Percentiles rank a stretch among this genome's conserved stretches.
These are phyloP conservation scores for Glonium stellatum DNA, from an alignment of 495 filamentous ascomycete species.

Conservation along the genomic window DNA sequence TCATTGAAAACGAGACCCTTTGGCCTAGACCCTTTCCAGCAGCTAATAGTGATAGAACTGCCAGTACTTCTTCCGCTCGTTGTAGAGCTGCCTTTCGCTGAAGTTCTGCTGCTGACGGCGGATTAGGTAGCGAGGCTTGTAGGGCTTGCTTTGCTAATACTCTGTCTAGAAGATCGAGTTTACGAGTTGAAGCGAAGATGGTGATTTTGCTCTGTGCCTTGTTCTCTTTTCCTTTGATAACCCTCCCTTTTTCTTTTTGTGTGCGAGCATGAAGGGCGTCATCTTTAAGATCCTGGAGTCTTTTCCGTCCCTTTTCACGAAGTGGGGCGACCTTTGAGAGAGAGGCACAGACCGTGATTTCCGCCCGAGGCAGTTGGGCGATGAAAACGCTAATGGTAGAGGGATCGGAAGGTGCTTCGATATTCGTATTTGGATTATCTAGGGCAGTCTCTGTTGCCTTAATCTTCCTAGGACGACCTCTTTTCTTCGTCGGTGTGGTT, in stretches of 20 bases:
- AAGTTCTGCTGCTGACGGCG: slow-evolving; percentile 43
- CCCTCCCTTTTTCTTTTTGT: slow-evolving; percentile 12
- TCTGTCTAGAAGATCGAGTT: slow-evolving; percentile 50
- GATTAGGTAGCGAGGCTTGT: slow-evolving; percentile 37
- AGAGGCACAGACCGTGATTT: slow-evolving; percentile 44
- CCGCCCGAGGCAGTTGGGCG: slow-evolving; percentile 47
- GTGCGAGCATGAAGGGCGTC: slow-evolving; percentile 15
- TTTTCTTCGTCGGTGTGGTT: slow-evolving; percentile 20
- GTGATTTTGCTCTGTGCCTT: slow-evolving; percentile 34
- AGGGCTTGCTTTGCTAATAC: slow-evolving; percentile 53
- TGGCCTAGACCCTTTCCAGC: slow-evolving; percentile 20
- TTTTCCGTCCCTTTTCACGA: slow-evolving; percentile 51
- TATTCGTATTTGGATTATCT: slow-evolving; percentile 9
- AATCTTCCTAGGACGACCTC: slow-evolving; percentile 20
- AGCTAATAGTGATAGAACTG: slow-evolving; percentile 50
- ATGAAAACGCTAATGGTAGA: slow-evolving; percentile 40
- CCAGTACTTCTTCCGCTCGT: slow-evolving; percentile 53
- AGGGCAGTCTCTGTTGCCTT: neutral
- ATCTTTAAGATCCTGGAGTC: slow-evolving; percentile 46
- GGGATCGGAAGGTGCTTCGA: slow-evolving; percentile 14
- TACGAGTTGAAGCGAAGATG: slow-evolving; percentile 26
- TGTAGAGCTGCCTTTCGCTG: slow-evolving; percentile 52
- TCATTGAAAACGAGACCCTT: slow-evolving; percentile 54
- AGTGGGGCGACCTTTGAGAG: slow-evolving; percentile 40
- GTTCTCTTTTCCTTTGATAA: slow-evolving; percentile 38